phyloP scores from a whole-genome alignment of 805 yeast species.

The Yarrowia osloensis region DNA sequence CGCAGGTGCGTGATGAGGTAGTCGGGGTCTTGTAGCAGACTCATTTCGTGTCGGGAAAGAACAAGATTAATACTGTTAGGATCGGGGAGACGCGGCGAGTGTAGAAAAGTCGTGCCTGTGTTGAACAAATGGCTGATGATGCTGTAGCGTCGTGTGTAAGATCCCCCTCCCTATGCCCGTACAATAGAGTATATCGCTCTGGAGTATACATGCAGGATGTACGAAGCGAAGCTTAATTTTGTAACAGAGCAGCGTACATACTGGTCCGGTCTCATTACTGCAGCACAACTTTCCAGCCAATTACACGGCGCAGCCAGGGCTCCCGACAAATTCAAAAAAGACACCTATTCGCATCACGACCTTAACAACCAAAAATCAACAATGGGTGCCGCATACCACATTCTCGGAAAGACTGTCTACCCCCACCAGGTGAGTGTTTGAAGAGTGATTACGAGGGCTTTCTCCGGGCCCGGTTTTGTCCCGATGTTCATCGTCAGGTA shows the following conservation, averaged over 20 bases:
- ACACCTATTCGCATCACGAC: slow-evolving; percentile 29
- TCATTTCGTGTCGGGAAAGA: background rate
- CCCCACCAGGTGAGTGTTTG: slow-evolving; percentile 63
- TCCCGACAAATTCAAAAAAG: slow-evolving; percentile 28
- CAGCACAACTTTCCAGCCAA: slow-evolving; percentile 30
- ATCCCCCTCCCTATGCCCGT: slow-evolving; percentile 31
- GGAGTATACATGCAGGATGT: slow-evolving; percentile 10
- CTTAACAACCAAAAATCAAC: slow-evolving; percentile 26
- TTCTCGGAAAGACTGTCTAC: slow-evolving; percentile 80
- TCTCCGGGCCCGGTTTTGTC: background rate
- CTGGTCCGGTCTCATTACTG: slow-evolving; percentile 11
- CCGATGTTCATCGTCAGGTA: background rate
- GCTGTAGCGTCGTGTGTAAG: background rate
- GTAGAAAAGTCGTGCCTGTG: background rate
- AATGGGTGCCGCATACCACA: slow-evolving; percentile 85
- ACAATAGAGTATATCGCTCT: slow-evolving; percentile 28
- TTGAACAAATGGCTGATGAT: background rate
- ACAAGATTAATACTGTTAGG: background rate
- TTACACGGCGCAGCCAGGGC: slow-evolving; percentile 10
- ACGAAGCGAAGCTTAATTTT: background rate
- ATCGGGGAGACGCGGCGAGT: background rate
- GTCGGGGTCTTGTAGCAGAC: slow-evolving; percentile 31
- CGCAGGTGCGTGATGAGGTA: slow-evolving; percentile 41
- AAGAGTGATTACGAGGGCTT: background rate
- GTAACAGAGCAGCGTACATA: background rate